Conservation (phyloP, 2,329 filamentous ascomycete genomes). For the Gaeumannomyces sp. region DNA sequence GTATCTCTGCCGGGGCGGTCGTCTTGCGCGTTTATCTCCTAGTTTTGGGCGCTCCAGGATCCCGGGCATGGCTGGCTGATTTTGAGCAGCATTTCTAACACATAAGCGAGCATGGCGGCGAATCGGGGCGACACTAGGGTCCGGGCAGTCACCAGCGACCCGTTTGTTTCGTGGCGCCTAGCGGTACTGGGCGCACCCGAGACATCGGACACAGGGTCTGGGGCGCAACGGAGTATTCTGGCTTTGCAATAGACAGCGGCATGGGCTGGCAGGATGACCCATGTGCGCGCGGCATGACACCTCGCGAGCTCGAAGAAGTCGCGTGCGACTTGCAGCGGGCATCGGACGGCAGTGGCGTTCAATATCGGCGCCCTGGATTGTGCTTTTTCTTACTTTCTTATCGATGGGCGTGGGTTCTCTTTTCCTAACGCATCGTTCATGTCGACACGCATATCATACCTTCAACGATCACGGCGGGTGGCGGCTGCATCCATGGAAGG, state of each 20-base stretch:
- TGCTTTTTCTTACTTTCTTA: not conserved
- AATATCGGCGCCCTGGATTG: too few species aligned
- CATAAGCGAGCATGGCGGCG: not conserved
- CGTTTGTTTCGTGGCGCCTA: not conserved
- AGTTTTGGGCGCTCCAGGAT: not conserved
- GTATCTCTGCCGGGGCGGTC: not conserved
- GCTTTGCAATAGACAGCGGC: too few species aligned
- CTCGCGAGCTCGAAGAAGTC: too few species aligned
- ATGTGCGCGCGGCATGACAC: too few species aligned
- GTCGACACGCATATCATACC: not conserved
- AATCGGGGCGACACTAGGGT: not conserved
- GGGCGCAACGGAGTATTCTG: not conserved
- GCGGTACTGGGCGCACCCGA: not conserved
- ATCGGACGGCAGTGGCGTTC: too few species aligned
- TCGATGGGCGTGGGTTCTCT: not conserved
- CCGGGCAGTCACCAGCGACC: not conserved
- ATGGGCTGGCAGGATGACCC: too few species aligned
- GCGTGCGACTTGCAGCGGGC: too few species aligned
- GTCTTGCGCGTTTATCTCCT: not conserved
- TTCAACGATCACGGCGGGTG: not conserved
- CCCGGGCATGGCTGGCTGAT: not conserved
- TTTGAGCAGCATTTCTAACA: not conserved
- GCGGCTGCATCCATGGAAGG: not conserved
- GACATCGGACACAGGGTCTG: not conserved
- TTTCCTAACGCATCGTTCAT: not conserved